Evolutionary conservation across 2,329 filamentous ascomycete species (phyloP).

Genomic region (Aspergillus fumigatus): DNA sequence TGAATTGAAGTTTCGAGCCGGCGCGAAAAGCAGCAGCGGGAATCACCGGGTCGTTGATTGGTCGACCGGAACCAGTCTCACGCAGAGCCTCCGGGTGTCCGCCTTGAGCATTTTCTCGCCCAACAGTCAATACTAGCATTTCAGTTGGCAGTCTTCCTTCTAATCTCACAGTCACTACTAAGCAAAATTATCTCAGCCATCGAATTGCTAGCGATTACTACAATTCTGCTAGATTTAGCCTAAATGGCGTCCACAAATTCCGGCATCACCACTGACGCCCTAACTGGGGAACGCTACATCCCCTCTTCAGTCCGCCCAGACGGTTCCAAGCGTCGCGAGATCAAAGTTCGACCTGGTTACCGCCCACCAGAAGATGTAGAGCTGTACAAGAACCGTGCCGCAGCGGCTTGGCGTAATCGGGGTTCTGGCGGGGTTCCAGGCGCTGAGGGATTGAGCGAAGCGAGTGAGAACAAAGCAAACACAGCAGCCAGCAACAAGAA

Average conservation of each 20-base stretch:
- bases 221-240: background rate
- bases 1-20: constrained; percentile 31
- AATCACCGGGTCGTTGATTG: constrained; percentile 39
- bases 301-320: constrained; percentile 82
- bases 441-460: constrained; percentile 54
- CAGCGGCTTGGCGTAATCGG: constrained; percentile 76
- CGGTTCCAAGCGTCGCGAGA: constrained; percentile 87
- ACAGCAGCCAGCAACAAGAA: constrained; percentile 72
- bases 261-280: constrained; percentile 71
- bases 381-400: constrained; percentile 88
- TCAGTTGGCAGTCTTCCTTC: background rate
- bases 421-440: constrained; percentile 69
- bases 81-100: constrained; percentile 23
- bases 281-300: constrained; percentile 79
- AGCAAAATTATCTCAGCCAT: background rate
- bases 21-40: constrained; percentile 31
- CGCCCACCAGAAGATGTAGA: constrained; percentile 92
- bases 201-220: background rate
- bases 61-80: constrained; percentile 15
- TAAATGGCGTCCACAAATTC: constrained; percentile 56
- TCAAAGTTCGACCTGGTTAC: constrained; percentile 90
- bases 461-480: constrained; percentile 48
- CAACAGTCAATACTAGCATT: background rate
- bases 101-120: constrained; percentile 5
- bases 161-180: background rate